Conservation (phyloP, 352 stramenopile genomes). For the Salisapilia sapeloensis region DNA sequence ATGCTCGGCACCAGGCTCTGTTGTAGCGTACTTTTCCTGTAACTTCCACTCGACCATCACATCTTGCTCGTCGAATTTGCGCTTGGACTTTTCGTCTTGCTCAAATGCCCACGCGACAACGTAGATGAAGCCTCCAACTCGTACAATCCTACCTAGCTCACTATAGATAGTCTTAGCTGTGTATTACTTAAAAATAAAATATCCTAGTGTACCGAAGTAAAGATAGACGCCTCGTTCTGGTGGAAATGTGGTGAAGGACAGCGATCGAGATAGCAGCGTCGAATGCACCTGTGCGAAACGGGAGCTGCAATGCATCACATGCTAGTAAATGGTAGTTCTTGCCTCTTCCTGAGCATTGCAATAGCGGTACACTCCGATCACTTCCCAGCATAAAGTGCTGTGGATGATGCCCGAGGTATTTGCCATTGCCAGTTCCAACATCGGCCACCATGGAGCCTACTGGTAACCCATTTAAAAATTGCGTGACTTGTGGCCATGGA, state of each 20-base stretch:
- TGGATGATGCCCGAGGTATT: conserved; percentile 55
- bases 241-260: conserved; percentile 75
- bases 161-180: conserved; percentile 6
- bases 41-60: conserved; percentile 80
- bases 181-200: neutral
- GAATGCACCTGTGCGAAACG: conserved; percentile 31
- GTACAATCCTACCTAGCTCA: conserved; percentile 47
- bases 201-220: conserved; percentile 25
- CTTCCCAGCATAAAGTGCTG: conserved; percentile 44
- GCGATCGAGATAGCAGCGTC: conserved; percentile 74
- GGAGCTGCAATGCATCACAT: conserved; percentile 47
- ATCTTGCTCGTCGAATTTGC: conserved; percentile 56
- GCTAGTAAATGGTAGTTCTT: conserved; percentile 39
- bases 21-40: conserved; percentile 49
- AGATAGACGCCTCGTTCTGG: conserved; percentile 37
- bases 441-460: conserved; percentile 44
- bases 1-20: conserved; percentile 7
- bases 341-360: conserved; percentile 18
- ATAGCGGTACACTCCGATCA: conserved; percentile 62
- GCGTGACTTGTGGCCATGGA: conserved; percentile 56
- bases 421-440: conserved; percentile 71
- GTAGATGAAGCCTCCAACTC: conserved; percentile 27
- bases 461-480: conserved; percentile 31
- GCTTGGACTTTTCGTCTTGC: conserved; percentile 60
- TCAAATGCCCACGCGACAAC: conserved; percentile 75